Evolutionary conservation across 805 yeast species (phyloP).

Genomic region (Isabelozyma gotoi): DNA sequence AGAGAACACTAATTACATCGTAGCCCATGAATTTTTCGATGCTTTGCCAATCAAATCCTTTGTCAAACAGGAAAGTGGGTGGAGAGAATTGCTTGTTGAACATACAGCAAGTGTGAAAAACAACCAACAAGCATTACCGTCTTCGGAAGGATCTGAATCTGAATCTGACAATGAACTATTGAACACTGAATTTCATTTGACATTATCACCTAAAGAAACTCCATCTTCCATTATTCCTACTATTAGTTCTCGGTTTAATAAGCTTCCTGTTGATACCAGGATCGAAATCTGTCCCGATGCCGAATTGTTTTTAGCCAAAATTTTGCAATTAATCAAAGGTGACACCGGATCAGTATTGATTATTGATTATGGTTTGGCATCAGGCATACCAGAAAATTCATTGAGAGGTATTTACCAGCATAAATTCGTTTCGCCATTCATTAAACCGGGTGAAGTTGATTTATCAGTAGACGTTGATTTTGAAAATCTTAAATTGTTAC

Average conservation of each 20-base stretch:
- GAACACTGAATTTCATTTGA: constrained; percentile 51
- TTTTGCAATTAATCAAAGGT: constrained; percentile 47
- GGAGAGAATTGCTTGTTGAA: constrained; percentile 80
- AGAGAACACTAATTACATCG: constrained; percentile 48
- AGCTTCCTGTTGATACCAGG: constrained; percentile 54
- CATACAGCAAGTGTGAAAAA: constrained; percentile 38
- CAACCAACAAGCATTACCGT: constrained; percentile 28
- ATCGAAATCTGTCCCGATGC: constrained; percentile 79
- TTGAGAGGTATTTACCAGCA: constrained; percentile 74
- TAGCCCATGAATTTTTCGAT: constrained; percentile 88
- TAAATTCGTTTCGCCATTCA: constrained; percentile 71
- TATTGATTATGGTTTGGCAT: constrained; percentile 73
- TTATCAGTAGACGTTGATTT: constrained; percentile 85
- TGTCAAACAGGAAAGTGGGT: constrained; percentile 59
- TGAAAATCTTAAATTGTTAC: constrained; percentile 43
- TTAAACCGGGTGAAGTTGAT: constrained; percentile 78
- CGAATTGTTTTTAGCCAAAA: constrained; percentile 53
- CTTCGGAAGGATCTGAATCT: constrained; percentile 9
- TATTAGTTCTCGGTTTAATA: constrained; percentile 47
- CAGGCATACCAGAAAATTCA: constrained; percentile 65
- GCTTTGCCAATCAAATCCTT: constrained; percentile 79
- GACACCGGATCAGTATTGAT: constrained; percentile 64
- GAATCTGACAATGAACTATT: constrained; percentile 10
- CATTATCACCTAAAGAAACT: constrained; percentile 58
- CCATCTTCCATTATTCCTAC: constrained; percentile 61